A percentile compares a stretch with the other conserved stretches of the same genome.
phyloP scores from a whole-genome alignment of 2,329 filamentous ascomycete species.

The Dendryphion nanum region DNA sequence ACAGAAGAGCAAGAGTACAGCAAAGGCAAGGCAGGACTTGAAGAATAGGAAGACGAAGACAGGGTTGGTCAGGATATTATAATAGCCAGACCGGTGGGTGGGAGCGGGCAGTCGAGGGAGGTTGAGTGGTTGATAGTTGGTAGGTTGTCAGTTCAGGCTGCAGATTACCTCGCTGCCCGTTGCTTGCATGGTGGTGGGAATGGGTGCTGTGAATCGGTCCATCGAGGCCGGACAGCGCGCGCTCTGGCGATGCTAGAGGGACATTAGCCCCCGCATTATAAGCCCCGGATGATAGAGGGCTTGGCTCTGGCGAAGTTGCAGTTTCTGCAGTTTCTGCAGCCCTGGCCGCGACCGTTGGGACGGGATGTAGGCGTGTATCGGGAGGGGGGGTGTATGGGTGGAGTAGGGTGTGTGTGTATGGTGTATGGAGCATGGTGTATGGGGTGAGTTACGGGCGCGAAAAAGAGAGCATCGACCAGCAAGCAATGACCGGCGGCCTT shows the following conservation, averaged over 20 bases:
- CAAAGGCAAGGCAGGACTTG: too few relatives aligned
- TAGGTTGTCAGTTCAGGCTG: constrained; percentile 18
- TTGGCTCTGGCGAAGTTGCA: too few relatives aligned
- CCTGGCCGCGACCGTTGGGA: constrained; percentile 8
- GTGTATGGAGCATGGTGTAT: not conserved
- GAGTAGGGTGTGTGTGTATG: not conserved
- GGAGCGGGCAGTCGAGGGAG: not conserved
- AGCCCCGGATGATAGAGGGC: too few relatives aligned
- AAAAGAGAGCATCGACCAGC: too few relatives aligned
- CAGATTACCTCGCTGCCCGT: constrained; percentile 9
- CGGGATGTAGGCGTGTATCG: too few relatives aligned
- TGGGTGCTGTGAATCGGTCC: constrained; percentile 13
- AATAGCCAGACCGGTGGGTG: not conserved
- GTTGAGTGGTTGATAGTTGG: not conserved
- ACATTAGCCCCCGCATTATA: constrained; percentile 37
- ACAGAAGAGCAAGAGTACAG: not conserved
- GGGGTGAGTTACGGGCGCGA: not conserved
- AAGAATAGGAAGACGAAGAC: too few relatives aligned
- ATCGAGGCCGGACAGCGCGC: constrained; percentile 11
- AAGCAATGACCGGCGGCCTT: too few relatives aligned
- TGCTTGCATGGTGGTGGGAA: not conserved
- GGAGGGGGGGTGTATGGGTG: not conserved
- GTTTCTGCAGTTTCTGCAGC: too few relatives aligned
- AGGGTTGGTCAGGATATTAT: too few relatives aligned
- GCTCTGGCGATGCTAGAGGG: not conserved